phyloP scores from a whole-genome alignment of 2,329 filamentous ascomycete genomes.

The Trichoderma pleuroti region DNA sequence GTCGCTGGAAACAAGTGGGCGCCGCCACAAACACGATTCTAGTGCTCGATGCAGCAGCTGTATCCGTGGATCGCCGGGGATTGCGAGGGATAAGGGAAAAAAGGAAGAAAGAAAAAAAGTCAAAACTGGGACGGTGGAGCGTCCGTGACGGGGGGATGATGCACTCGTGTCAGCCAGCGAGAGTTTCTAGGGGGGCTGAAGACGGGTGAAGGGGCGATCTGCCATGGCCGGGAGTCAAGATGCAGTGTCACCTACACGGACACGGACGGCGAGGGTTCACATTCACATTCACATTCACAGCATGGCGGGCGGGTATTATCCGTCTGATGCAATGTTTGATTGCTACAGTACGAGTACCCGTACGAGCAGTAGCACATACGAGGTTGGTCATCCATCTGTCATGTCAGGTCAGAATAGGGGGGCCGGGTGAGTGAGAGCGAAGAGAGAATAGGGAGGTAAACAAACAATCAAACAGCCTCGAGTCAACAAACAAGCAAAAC shows the following conservation, averaged over 20 bases:
- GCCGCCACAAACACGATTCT: neutral
- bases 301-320: neutral
- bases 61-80: conserved; percentile 7
- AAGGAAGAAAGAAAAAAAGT: neutral
- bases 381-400: neutral
- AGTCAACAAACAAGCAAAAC: neutral
- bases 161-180: neutral
- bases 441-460: neutral
- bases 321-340: neutral
- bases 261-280: too few species aligned
- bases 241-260: neutral
- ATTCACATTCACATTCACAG: neutral
- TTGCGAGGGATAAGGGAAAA: neutral
- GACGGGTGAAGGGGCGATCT: neutral
- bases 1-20: neutral
- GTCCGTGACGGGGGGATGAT: neutral
- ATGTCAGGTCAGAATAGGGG: neutral
- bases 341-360: neutral
- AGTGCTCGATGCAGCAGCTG: neutral
- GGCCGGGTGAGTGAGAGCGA: neutral
- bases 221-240: neutral
- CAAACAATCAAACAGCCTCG: neutral
- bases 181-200: neutral
- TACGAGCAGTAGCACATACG: neutral
- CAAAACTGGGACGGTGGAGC: conserved; percentile 6